Evolutionary conservation across 176 grass and related monocot species (phyloP).

Genomic region (Pontederia crassipes): DNA sequence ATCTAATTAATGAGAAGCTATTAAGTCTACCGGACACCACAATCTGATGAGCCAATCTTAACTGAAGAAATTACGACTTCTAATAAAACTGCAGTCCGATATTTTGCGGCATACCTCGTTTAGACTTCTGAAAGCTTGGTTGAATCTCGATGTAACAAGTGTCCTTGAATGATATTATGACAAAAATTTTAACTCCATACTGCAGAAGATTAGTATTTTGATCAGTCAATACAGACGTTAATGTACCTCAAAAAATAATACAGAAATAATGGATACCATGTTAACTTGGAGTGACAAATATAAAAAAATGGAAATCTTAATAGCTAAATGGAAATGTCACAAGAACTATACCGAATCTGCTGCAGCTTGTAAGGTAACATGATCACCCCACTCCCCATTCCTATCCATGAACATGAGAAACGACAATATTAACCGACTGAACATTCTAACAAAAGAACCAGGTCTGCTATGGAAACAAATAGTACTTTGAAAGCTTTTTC

Average conservation of each 20-base stretch:
- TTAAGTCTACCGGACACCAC: too few species aligned
- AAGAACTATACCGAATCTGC: conserved; percentile 63
- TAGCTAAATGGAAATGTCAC: background rate
- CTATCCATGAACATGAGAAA: conserved; percentile 29
- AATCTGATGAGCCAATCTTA: too few species aligned
- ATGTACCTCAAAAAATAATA: too few species aligned
- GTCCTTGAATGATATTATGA: conserved; percentile 74
- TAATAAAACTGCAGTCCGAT: background rate
- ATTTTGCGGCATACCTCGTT: conserved; percentile 33
- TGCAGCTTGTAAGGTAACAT: conserved; percentile 94
- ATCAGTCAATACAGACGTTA: too few species aligned
- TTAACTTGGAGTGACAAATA: background rate
- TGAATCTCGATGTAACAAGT: conserved; percentile 70
- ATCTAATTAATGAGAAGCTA: too few species aligned
- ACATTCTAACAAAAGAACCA: conserved; percentile 8
- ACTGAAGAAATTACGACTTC: background rate
- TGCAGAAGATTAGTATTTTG: conserved; percentile 18
- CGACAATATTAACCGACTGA: conserved; percentile 20
- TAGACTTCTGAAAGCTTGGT: conserved; percentile 47
- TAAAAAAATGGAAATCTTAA: background rate
- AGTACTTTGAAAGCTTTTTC: conserved; percentile 63
- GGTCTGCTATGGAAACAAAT: background rate
- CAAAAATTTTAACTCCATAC: conserved; percentile 77
- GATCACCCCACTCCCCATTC: conserved; percentile 89
- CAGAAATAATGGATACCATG: too few species aligned